A percentile compares a stretch with the other conserved stretches of the same genome.
phyloP scores from a whole-genome alignment of 805 yeast genomes.

The Yamadazyma insecticola region DNA sequence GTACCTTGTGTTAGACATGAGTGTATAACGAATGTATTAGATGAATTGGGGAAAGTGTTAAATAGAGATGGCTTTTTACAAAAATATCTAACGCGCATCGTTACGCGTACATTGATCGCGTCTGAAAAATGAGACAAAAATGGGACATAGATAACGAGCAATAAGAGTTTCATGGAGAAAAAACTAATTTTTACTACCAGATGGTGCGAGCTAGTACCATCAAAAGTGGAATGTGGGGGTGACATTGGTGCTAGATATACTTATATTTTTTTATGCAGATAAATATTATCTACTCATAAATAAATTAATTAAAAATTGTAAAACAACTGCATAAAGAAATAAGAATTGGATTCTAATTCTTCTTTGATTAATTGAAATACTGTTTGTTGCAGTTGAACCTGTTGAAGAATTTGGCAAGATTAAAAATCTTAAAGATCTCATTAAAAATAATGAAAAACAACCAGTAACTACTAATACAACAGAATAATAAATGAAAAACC shows the following conservation, averaged over 20 bases:
- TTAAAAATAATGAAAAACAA: slow-evolving; percentile 54
- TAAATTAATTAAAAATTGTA: slow-evolving; percentile 76
- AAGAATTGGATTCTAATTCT: slow-evolving; percentile 83
- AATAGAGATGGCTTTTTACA: background rate
- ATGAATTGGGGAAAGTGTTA: too few species aligned
- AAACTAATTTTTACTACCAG: too few species aligned
- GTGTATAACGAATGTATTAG: background rate
- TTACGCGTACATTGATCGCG: too few species aligned
- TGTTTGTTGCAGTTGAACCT: slow-evolving; percentile 36
- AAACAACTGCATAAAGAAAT: slow-evolving; percentile 75
- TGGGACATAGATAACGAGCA: too few species aligned
- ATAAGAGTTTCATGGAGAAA: too few species aligned
- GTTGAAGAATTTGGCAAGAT: slow-evolving; percentile 54
- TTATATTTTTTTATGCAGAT: too few species aligned
- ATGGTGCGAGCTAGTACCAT: too few species aligned
- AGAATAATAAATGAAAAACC: slow-evolving; percentile 33
- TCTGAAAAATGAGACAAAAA: too few species aligned
- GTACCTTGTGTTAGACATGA: too few species aligned
- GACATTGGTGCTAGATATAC: too few species aligned
- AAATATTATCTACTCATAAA: slow-evolving; percentile 37
- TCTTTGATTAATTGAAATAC: slow-evolving; percentile 61
- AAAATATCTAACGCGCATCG: too few species aligned
- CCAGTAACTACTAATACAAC: slow-evolving; percentile 28
- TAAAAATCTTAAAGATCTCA: slow-evolving; percentile 66
- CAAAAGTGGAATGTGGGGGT: too few species aligned